Evolutionary conservation across 164 flowering plant genomes (phyloP).

Genomic region (grape (Vitis vinifera)): ASM3070453v1 NC_081817.1:1773001-1773500

Average conservation of each 20-base stretch:
- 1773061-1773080: too few relatives aligned
- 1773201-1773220: too few relatives aligned
- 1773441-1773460: not conserved
- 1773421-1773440: not conserved
- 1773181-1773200: too few relatives aligned
- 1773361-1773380: conserved; percentile 62
- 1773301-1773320: conserved; percentile 81
- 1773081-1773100: too few relatives aligned
- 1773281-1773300: conserved; percentile 46
- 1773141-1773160: too few relatives aligned
- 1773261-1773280: conserved; percentile 78
- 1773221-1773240: not conserved
- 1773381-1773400: not conserved
- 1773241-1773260: conserved; percentile 82
- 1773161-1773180: too few relatives aligned
- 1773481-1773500: too few relatives aligned
- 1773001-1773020: too few relatives aligned
- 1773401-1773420: conserved; percentile 1
- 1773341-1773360: conserved; percentile 94
- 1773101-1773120: too few relatives aligned
- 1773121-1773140: too few relatives aligned
- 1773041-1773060: too few relatives aligned
- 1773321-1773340: conserved; percentile 84
- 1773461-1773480: not conserved
- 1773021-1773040: too few relatives aligned